Percentiles rank a stretch among this genome's conserved stretches.
These are phyloP conservation scores for Tulasnella sp. DNA, from an alignment of 768 basidiomycete genomes.

Conservation along the genomic window DNA sequence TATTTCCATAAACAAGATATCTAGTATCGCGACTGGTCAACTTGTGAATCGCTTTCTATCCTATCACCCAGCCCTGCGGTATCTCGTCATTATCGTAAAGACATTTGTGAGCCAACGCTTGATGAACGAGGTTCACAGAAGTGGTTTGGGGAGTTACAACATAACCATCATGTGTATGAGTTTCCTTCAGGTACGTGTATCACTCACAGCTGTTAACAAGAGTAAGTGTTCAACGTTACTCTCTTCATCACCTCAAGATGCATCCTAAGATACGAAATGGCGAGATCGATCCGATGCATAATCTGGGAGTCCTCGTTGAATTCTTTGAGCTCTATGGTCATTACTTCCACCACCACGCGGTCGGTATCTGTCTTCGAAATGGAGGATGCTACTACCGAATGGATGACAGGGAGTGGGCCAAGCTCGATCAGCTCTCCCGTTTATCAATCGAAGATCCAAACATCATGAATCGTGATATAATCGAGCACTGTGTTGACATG, in stretches of 20 bases:
- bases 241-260: slow-evolving; percentile 40
- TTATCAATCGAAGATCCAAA: slow-evolving; percentile 91
- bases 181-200: slow-evolving; percentile 68
- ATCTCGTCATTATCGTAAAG: slow-evolving; percentile 81
- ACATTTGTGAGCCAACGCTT: slow-evolving; percentile 77
- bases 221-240: no score
- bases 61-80: slow-evolving; percentile 67
- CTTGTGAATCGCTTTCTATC: slow-evolving; percentile 74
- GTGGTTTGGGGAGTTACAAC: slow-evolving; percentile 88
- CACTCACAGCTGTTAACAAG: neutral
- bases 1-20: slow-evolving; percentile 85
- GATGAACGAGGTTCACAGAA: slow-evolving; percentile 96
- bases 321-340: slow-evolving; percentile 94
- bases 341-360: slow-evolving; percentile 83
- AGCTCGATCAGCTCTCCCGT: slow-evolving; percentile 43
- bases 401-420: slow-evolving; percentile 67
- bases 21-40: slow-evolving; percentile 66
- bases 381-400: slow-evolving; percentile 89
- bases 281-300: slow-evolving; percentile 77
- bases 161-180: slow-evolving; percentile 88
- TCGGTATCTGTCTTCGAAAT: slow-evolving; percentile 77
- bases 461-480: slow-evolving; percentile 50
- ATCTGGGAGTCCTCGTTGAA: slow-evolving; percentile 92
- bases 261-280: slow-evolving; percentile 87
- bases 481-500: neutral